A percentile compares a stretch with the other conserved stretches of the same genome.
phyloP scores from a whole-genome alignment of 495 filamentous ascomycete species.

The Stereocaulon alpinum region DNA sequence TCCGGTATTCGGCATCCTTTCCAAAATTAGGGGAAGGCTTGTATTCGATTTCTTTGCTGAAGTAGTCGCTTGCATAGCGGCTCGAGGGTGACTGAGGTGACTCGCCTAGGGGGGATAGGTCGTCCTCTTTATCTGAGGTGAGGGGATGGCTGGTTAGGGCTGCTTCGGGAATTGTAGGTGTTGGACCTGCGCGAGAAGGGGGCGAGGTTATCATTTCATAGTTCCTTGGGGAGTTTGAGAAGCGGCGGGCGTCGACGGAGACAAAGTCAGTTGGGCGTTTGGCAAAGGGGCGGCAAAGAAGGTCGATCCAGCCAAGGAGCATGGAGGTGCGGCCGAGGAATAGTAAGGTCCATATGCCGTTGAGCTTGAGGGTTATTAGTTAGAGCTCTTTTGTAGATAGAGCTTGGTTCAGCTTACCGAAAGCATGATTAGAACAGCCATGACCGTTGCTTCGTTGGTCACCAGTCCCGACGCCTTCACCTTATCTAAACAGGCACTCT shows the following conservation, averaged over 20 bases:
- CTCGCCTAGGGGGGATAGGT: conserved; percentile 3
- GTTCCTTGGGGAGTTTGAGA: conserved; percentile 53
- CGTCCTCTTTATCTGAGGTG: conserved; percentile 2
- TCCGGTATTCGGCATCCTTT: conserved; percentile 42
- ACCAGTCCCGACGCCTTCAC: conserved; percentile 42
- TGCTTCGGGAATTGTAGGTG: conserved; percentile 36
- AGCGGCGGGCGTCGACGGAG: conserved; percentile 64
- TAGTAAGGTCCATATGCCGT: conserved; percentile 75
- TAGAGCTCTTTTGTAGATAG: too few relatives aligned
- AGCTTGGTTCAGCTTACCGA: conserved; percentile 43
- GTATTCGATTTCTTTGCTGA: conserved; percentile 26
- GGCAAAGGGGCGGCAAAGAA: conserved; percentile 40
- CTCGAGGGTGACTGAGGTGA: conserved; percentile 28
- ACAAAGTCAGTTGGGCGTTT: conserved; percentile 61
- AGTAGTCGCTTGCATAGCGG: conserved; percentile 19
- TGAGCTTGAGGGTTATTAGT: conserved; percentile 41
- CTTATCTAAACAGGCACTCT: conserved; percentile 49
- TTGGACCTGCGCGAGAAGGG: conserved; percentile 3
- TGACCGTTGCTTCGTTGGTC: conserved; percentile 64
- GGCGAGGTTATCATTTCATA: conserved; percentile 71
- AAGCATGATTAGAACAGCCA: conserved; percentile 72
- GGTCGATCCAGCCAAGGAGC: conserved; percentile 70
- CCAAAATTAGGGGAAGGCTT: conserved; percentile 1
- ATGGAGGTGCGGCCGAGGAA: conserved; percentile 74
- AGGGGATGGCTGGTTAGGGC: conserved; percentile 30